Conservation (phyloP, 2,329 filamentous ascomycete genomes). For the Fusarium sulawesiense region DNA sequence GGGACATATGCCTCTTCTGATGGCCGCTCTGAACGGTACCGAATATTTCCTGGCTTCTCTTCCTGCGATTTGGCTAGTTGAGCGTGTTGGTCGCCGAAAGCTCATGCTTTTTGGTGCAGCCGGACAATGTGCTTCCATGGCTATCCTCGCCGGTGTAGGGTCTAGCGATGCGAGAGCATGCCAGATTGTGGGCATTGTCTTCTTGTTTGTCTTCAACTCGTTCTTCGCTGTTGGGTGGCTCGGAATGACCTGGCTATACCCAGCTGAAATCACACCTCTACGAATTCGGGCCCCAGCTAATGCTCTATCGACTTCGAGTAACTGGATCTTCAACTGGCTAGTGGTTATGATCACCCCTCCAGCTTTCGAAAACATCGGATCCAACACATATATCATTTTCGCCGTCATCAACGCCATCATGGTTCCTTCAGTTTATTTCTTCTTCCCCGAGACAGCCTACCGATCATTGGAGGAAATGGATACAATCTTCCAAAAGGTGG, state of each 20-base stretch:
- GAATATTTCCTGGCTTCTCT: constrained; percentile 73
- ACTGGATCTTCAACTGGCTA: constrained; percentile 73
- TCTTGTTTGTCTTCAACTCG: constrained; percentile 71
- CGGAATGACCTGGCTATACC: constrained; percentile 72
- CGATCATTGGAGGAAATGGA: constrained; percentile 76
- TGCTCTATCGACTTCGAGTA: constrained; percentile 64
- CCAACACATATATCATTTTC: constrained; percentile 73
- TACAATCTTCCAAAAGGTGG: constrained; percentile 69
- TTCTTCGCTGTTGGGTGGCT: constrained; percentile 71
- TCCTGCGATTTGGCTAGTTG: constrained; percentile 70
- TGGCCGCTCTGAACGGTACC: constrained; percentile 56
- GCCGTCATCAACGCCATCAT: constrained; percentile 73
- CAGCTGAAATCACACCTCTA: constrained; percentile 74
- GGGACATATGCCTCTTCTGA: constrained; percentile 67
- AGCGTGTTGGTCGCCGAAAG: constrained; percentile 73
- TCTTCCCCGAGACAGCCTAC: constrained; percentile 74
- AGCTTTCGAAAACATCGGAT: constrained; percentile 67
- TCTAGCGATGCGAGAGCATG: constrained; percentile 59
- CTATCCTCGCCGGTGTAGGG: constrained; percentile 68
- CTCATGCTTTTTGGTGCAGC: constrained; percentile 77
- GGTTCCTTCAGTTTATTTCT: constrained; percentile 68
- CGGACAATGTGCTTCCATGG: constrained; percentile 73
- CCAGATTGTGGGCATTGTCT: constrained; percentile 71
- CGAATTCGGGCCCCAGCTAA: constrained; percentile 73
- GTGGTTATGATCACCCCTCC: constrained; percentile 73